Conservation (phyloP, 805 yeast genomes). For the Jamesozyma jinghongensis region DNA sequence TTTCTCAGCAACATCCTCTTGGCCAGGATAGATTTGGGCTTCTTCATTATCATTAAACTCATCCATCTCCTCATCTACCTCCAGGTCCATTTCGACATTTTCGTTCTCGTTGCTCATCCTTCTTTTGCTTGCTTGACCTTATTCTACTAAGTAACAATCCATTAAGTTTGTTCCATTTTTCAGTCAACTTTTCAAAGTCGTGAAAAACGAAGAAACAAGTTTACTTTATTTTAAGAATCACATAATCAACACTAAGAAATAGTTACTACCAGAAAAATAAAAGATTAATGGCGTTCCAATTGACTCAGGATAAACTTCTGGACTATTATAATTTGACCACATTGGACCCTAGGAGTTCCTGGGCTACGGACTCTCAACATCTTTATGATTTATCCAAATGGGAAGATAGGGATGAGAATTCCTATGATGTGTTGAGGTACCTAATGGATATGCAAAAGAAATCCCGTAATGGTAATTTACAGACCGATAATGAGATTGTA, state of each 20-base stretch:
- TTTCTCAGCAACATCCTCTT: slow-evolving; percentile 12
- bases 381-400: slow-evolving; percentile 18
- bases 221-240: too few relatives aligned
- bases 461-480: background rate
- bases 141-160: too few relatives aligned
- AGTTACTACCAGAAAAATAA: background rate
- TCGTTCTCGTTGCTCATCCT: background rate
- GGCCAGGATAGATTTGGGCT: slow-evolving; percentile 16
- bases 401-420: slow-evolving; percentile 19
- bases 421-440: slow-evolving; percentile 29
- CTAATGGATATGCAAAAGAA: slow-evolving; percentile 21
- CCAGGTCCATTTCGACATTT: slow-evolving; percentile 1
- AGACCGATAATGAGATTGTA: slow-evolving; percentile 9
- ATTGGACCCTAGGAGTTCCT: slow-evolving; percentile 32
- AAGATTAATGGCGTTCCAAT: slow-evolving; percentile 13
- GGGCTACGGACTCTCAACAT: slow-evolving; percentile 30
- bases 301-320: slow-evolving; percentile 23
- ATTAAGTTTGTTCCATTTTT: too few relatives aligned
- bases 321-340: slow-evolving; percentile 39
- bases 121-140: background rate
- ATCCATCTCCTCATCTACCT: slow-evolving; percentile 27
- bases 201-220: too few relatives aligned
- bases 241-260: too few relatives aligned
- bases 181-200: too few relatives aligned
- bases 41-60: slow-evolving; percentile 32